Evolutionary conservation across 1,284 basidiomycete species (phyloP).

Genomic region (Apiotrichum veenhuisii): DNA sequence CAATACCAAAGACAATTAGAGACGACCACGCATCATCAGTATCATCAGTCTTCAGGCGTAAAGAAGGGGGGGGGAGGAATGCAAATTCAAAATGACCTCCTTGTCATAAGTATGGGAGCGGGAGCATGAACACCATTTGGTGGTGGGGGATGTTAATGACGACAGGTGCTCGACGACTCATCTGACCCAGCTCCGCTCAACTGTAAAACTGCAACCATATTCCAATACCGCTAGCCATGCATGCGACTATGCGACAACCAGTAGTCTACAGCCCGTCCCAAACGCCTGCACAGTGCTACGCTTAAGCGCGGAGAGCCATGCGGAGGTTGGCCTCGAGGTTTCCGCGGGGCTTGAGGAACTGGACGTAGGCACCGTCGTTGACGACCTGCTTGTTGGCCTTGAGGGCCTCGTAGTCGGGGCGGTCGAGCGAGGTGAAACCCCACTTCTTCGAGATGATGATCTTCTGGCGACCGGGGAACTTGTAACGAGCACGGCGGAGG

Average conservation of each 20-base stretch:
- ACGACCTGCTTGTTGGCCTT: slow-evolving; percentile 84
- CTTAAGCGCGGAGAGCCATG: slow-evolving; percentile 68
- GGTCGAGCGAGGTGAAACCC: slow-evolving; percentile 95
- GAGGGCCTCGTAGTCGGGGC: slow-evolving; percentile 81
- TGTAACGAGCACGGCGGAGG: slow-evolving; percentile 94
- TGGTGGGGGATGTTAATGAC: no score
- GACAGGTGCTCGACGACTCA: no score
- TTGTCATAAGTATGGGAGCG: no score
- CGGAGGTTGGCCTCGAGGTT: slow-evolving; percentile 78
- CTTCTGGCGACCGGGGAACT: slow-evolving; percentile 99
- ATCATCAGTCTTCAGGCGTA: no score
- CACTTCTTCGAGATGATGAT: slow-evolving; percentile 97
- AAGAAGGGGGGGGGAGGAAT: no score
- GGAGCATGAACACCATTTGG: no score
- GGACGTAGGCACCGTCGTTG: slow-evolving; percentile 58
- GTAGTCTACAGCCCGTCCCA: slow-evolving; percentile 10
- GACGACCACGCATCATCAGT: no score
- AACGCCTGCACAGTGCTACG: slow-evolving; percentile 11
- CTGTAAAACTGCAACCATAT: no score
- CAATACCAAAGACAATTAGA: no score
- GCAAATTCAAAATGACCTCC: no score
- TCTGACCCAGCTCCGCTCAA: no score
- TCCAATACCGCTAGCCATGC: slow-evolving; percentile 18
- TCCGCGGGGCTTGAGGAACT: slow-evolving; percentile 86
- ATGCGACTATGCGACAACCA: slow-evolving; percentile 21